Percentiles rank a stretch among this genome's conserved stretches.
Evolutionary conservation across 1,284 basidiomycete species (phyloP).

Genomic region (Apiotrichum veenhuisii): DNA sequence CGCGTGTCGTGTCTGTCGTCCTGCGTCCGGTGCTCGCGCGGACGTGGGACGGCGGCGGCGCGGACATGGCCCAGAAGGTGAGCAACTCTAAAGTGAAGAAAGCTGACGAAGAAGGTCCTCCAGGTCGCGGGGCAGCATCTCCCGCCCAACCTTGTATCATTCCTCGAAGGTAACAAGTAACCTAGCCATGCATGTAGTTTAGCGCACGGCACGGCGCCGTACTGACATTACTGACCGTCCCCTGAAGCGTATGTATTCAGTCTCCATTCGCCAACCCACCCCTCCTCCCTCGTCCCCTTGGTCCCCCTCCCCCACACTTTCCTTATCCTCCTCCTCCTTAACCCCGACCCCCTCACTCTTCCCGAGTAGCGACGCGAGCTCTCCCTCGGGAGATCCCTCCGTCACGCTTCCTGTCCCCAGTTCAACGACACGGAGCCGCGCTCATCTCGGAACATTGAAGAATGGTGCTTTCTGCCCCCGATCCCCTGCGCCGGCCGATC

Average conservation of each 20-base stretch:
- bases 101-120: conserved; percentile 21
- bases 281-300: not conserved
- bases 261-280: not conserved
- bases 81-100: conserved; percentile 12
- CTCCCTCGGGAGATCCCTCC: conserved; percentile 1
- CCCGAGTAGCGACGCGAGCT: conserved; percentile 6
- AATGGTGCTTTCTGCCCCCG: conserved; percentile 36
- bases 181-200: conserved; percentile 12
- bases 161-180: conserved; percentile 19
- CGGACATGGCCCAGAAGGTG: conserved; percentile 63
- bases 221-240: conserved; percentile 4
- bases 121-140: conserved; percentile 17
- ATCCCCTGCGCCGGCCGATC: conserved; percentile 11
- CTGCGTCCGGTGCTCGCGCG: conserved; percentile 66
- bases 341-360: too few relatives aligned
- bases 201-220: not conserved
- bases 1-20: conserved; percentile 59
- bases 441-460: conserved; percentile 24
- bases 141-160: conserved; percentile 29
- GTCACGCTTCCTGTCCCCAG: conserved; percentile 4
- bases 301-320: not conserved
- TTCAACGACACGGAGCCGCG: conserved; percentile 5
- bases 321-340: not conserved
- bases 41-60: conserved; percentile 83
- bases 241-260: too few relatives aligned